A percentile compares a stretch with the other conserved stretches of the same genome.
These are phyloP conservation scores for Diaporthe citriasiana DNA, from an alignment of 2,329 filamentous ascomycete species.

Conservation along the genomic window DNA sequence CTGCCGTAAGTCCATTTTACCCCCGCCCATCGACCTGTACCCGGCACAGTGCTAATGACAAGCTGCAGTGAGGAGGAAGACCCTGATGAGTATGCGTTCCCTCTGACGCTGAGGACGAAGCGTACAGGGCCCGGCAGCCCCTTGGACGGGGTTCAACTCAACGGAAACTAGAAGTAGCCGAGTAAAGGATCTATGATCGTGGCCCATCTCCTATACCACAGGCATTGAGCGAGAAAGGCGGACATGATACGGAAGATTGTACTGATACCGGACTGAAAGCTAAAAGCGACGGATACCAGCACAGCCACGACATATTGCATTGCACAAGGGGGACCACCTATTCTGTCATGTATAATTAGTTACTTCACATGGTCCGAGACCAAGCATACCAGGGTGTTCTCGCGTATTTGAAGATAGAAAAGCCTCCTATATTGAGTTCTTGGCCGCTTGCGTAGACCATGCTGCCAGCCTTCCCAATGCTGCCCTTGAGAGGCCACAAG, in stretches of 20 bases:
- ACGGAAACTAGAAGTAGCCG: conserved; percentile 53
- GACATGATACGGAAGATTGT: conserved; percentile 5
- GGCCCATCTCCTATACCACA: conserved; percentile 11
- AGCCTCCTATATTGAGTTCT: neutral
- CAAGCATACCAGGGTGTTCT: conserved; percentile 32
- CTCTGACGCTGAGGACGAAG: conserved; percentile 70
- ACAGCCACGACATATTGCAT: conserved; percentile 23
- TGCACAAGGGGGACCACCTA: conserved; percentile 18
- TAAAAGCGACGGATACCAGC: conserved; percentile 20
- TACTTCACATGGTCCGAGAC: conserved; percentile 30
- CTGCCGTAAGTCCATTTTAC: conserved; percentile 82
- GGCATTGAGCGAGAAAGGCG: neutral
- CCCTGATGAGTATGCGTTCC: conserved; percentile 77
- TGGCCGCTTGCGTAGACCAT: neutral
- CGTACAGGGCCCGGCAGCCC: conserved; percentile 58
- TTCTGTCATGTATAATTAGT: conserved; percentile 28
- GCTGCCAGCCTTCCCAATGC: neutral
- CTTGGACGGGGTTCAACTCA: conserved; percentile 58
- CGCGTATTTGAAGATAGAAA: neutral
- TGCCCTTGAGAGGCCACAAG: neutral
- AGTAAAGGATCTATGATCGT: neutral
- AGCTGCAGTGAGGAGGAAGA: conserved; percentile 88
- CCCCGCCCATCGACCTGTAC: conserved; percentile 12
- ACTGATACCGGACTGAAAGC: conserved; percentile 10
- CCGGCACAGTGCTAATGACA: neutral